Evolutionary conservation across 139 green algal species (phyloP), one percentile per base, ranked within the genome.

Genomic region (Closterium sp.): DNA sequence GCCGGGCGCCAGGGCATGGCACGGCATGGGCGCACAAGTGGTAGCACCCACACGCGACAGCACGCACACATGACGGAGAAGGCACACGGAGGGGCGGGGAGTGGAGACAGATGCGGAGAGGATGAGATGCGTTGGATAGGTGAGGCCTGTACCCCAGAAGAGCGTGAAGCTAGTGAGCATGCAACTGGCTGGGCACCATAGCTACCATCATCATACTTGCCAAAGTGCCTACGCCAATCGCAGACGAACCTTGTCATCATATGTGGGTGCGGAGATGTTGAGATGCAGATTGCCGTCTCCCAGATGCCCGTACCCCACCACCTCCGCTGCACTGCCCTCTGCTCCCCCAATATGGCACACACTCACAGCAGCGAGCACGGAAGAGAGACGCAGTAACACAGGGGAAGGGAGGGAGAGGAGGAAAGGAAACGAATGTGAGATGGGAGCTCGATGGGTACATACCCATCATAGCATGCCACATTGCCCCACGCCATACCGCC

Each of bases 261-360:
- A 93, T 19, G 85, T n/a, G n/a, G 92, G 88, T 25, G 76, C 85
- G 7, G 92, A 97, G 16, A 99, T 91, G 94, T 99, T 99, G 43
- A 99, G 96, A 94, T 99, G 98, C 43, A 99, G 94, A 94, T 99
- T 99, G 88, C 97, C 96, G 89, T 99, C 97, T 4, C 98, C 98
- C 25, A 99, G 93, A 93, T 99, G 98, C 3, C 98, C 98, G 89
- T 98, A 99, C 0, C 97, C 97, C 3, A 97, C 95, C 30, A 98
- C 97, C 23, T 16, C 88, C 10, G 95, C 43, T 69, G 43, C 92
- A 33, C 36, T 34, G 23, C 55, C 76, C 6, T 89, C 90, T 93
- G 84, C 85, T 23, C 28, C 81, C n/a, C 5, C 81, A 1, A 8
- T 16, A 85, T 32, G 5, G 25, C 6, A 2, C 5, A 86, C 81